Conservation (phyloP, 164 flowering plant species). For the Dillenia suffruticosa region DNA sequence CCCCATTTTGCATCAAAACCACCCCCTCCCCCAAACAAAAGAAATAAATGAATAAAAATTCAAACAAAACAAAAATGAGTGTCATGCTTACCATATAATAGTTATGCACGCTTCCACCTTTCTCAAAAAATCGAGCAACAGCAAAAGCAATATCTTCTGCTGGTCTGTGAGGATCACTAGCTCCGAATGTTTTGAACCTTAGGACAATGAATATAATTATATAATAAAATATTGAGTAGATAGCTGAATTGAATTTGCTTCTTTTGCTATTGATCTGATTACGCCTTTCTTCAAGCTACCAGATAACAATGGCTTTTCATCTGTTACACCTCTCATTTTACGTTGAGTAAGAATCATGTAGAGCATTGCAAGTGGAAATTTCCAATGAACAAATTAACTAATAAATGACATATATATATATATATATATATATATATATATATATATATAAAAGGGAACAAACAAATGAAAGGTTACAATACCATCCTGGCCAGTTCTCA, state of each 20-base stretch:
- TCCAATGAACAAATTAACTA: not conserved
- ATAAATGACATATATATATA: not conserved
- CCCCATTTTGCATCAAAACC: too few relatives aligned
- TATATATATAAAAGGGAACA: too few relatives aligned
- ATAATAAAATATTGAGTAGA: not conserved
- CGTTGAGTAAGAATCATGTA: not conserved
- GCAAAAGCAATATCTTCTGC: conserved; percentile 87
- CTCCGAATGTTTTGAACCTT: conserved; percentile 97
- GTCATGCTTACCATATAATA: conserved; percentile 79
- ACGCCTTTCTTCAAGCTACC: too few relatives aligned
- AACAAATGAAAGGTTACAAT: conserved; percentile 14
- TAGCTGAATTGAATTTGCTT: too few relatives aligned
- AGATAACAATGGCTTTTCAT: too few relatives aligned
- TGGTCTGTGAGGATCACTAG: conserved; percentile 87
- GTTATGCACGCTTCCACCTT: conserved; percentile 88
- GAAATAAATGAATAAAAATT: not conserved
- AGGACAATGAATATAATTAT: conserved; percentile 2
- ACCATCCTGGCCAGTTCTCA: conserved; percentile 99
- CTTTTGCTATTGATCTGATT: too few relatives aligned
- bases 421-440: too few relatives aligned
- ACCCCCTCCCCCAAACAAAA: too few relatives aligned
- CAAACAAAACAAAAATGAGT: conserved; percentile 1
- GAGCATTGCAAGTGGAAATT: not conserved
- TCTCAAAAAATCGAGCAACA: conserved; percentile 97
- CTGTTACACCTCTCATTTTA: too few relatives aligned